A percentile compares a stretch with the other conserved stretches of the same genome.
These are phyloP conservation scores for Amanita subjunquillea DNA, from an alignment of 768 basidiomycete species.

Conservation along the genomic window DNA sequence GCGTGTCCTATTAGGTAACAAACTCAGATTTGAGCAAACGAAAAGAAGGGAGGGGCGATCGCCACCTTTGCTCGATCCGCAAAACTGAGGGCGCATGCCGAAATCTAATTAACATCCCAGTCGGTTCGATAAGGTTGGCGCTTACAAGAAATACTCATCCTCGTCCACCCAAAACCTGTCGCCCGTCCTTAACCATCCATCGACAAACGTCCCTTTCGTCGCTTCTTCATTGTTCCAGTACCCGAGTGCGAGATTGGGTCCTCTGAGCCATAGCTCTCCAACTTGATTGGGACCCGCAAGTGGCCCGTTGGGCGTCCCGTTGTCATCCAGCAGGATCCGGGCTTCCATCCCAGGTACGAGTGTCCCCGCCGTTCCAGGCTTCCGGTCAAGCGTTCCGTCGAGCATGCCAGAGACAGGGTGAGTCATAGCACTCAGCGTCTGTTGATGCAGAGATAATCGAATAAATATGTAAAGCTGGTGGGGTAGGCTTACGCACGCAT, in stretches of 20 bases:
- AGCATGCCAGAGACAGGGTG: constrained; percentile 37
- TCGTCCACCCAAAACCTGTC: constrained; percentile 56
- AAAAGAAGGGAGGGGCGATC: neutral
- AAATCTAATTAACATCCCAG: neutral
- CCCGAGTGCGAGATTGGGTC: constrained; percentile 47
- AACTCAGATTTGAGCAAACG: neutral
- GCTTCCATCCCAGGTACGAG: constrained; percentile 58
- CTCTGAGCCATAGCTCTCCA: constrained; percentile 56
- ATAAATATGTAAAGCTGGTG: neutral
- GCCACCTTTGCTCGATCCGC: constrained; percentile 65
- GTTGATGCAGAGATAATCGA: neutral
- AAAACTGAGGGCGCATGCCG: constrained; percentile 33
- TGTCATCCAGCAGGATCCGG: constrained; percentile 48
- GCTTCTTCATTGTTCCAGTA: constrained; percentile 68
- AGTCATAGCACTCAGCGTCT: constrained; percentile 49
- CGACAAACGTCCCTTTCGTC: constrained; percentile 52
- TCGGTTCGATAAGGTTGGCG: neutral
- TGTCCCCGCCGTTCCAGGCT: constrained; percentile 42
- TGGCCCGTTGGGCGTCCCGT: constrained; percentile 17
- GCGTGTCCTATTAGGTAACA: constrained; percentile 43
- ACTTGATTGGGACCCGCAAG: constrained; percentile 43
- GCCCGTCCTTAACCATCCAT: constrained; percentile 71
- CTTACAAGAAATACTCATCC: constrained; percentile 58
- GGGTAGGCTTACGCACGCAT: constrained; percentile 28
- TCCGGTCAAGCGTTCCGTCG: constrained; percentile 26